These are phyloP conservation scores for Mucor indicus DNA, from an alignment of 371 early-diverging fungal genomes.

Conservation along the genomic window DNA sequence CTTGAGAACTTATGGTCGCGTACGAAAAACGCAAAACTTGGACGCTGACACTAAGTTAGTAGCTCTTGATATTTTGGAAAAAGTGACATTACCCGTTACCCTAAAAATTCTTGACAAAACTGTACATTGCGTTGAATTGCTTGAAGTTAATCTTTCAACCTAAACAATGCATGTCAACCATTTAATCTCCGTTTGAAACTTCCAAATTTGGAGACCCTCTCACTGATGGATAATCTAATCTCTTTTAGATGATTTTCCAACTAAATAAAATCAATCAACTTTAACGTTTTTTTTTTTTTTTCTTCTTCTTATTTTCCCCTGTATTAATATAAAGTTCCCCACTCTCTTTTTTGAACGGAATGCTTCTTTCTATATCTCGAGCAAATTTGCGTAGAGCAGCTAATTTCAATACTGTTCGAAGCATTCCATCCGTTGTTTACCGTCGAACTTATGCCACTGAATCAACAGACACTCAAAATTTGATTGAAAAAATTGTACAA, in stretches of 20 bases:
- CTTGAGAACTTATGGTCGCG: too few relatives aligned
- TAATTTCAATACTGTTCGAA: not conserved
- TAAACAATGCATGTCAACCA: too few relatives aligned
- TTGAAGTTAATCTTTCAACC: too few relatives aligned
- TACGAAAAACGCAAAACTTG: too few relatives aligned
- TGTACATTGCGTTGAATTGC: too few relatives aligned
- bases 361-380: conserved; percentile 17
- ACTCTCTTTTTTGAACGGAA: conserved; percentile 2
- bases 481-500: conserved; percentile 93
- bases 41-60: too few relatives aligned
- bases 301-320: not conserved
- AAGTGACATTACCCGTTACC: too few relatives aligned
- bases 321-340: not conserved
- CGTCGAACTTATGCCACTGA: conserved; percentile 23
- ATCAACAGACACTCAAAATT: conserved; percentile 64
- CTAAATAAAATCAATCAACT: too few relatives aligned
- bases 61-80: too few relatives aligned
- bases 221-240: conserved; percentile 12
- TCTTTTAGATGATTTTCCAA: not conserved
- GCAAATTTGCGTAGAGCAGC: conserved; percentile 6
- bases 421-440: conserved; percentile 5
- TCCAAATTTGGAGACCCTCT: conserved; percentile 4
- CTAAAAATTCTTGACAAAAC: too few relatives aligned
- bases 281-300: not conserved
- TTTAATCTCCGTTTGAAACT: too few relatives aligned